Evolutionary conservation across 352 stramenopile species (phyloP), one percentile per base, ranked within the genome.

Genomic region (Phytopythium ostracodes): DNA sequence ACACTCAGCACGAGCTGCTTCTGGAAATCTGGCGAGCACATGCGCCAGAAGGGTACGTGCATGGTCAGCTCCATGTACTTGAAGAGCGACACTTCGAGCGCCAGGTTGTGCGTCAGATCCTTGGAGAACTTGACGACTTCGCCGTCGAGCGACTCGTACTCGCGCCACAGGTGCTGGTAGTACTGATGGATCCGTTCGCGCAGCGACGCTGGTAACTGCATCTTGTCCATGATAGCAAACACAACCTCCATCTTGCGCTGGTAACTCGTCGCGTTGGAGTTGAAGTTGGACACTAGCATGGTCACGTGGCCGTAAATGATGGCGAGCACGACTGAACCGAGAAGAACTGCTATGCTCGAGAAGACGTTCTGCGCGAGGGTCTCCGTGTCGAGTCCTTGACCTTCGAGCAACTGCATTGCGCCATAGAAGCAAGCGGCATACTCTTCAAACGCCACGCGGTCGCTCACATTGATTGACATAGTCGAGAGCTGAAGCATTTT

Each of bases 111-210:
- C 8, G 72, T 75, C 8, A 92, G 59, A 4, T 87, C 73, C 43
- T 84, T 81, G 1, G 75, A 67, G 50, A 92, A 87, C 17, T 62
- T 62, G 14, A 65, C 71, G 43, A 87, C 56, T 4, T 82, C 72
- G 4, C 77, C 77, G 35, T 90, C 79, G 7, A 90, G 59, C 10
- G 74, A 83, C 56, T 90, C 73, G 57, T 90, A 88, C 59, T 92
- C 77, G 29, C 68, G 63, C 76, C 77, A 89, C 17, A 90, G 49
- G 57, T 90, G 80, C 54, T 82, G 77, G 56, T 86, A 92, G 46
- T 89, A 90, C 44, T 88, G 76, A 38, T 88, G 77, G 36, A 91
- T 76, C n/a, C 82, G 73, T 47, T 89, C 77, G 3, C 78, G 69
- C 22, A 91, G 43, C 0, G 70, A 64, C 0, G 59, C 33, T 0